Evolutionary conservation across 2,329 filamentous ascomycete genomes (phyloP).

Genomic region (Pseudogymnoascus sp.): DNA sequence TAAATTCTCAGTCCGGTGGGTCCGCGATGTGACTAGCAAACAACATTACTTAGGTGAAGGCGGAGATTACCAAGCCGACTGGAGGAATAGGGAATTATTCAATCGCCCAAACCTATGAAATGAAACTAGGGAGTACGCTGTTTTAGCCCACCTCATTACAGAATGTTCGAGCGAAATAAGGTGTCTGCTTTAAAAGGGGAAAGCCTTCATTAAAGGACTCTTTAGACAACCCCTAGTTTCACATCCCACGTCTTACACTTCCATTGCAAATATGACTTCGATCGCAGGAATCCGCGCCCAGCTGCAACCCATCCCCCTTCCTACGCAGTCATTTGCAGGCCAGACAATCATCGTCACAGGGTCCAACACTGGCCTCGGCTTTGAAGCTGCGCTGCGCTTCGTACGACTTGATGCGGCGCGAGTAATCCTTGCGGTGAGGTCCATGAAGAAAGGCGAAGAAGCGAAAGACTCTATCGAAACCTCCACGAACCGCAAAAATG

Average conservation of each 20-base stretch:
- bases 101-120: neutral
- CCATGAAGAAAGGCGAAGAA: constrained; percentile 27
- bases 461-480: constrained; percentile 30
- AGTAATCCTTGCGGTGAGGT: constrained; percentile 32
- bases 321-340: constrained; percentile 18
- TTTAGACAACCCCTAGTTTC: neutral
- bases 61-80: neutral
- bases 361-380: constrained; percentile 34
- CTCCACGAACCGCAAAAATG: constrained; percentile 9
- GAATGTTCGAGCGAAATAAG: neutral
- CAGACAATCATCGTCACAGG: constrained; percentile 34
- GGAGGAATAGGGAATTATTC: neutral
- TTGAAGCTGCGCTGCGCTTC: constrained; percentile 32
- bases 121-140: neutral
- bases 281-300: neutral
- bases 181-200: neutral
- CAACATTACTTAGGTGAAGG: neutral
- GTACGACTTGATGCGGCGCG: constrained; percentile 29
- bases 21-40: neutral
- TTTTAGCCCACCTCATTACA: neutral
- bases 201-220: neutral
- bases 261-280: neutral
- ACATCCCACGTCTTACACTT: neutral
- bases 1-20: neutral
- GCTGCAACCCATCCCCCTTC: neutral